Base-by-base conservation (phyloP, 805 yeast species). In the Teunomyces lycoperdinae region DNA sequence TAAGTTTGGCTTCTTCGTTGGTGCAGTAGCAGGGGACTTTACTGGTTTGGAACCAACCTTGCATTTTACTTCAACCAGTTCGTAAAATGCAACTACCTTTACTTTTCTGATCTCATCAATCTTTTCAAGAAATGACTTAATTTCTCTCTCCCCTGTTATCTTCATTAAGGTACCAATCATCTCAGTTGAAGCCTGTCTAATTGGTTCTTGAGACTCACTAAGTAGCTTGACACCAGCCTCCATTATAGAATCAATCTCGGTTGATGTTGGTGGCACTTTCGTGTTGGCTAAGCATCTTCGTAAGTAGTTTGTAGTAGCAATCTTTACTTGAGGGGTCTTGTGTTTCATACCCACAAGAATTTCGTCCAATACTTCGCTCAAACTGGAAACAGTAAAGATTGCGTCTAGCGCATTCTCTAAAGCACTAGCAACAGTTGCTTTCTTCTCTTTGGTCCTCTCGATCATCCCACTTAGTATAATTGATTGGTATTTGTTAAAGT, bases 401-500 rank as follows among this genome's bases (percentile, higher is more conserved):
- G 86, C 78, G 62, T 84, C 87, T 45, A 91, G 70, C 0, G 92
- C 84, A 24, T 63, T 67, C 14, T 74, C 71, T n/a, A 92, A 70
- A 0, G 94, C 85, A 20, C 84, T 90, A 2, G 86, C 71, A 0
- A 89, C 94, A 3, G 84, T 71, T 24, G 79, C 84, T 59, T 92
- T 92, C 71, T 87, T 90, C 63, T 94, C 99, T 60, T 89, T 91
- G 10, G 88, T 80, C 56, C 97, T 77, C 54, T 89, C 97, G 38
- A 94, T 66, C 48, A 87, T 64, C 0, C 94, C 84, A 2, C 68
- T 65, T 24, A 89, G 69, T 1, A 88, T 76, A 1, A 75, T 57
- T 0, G 71, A 49, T 39, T 72, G 77, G 62, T 86, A 85, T 50
- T 71, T 77, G 17, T 70, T 74, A 58, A 88, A 89, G 4, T 69